These are phyloP conservation scores for Metschnikowia borealis DNA, from an alignment of 805 yeast genomes.

Conservation along the genomic window DNA sequence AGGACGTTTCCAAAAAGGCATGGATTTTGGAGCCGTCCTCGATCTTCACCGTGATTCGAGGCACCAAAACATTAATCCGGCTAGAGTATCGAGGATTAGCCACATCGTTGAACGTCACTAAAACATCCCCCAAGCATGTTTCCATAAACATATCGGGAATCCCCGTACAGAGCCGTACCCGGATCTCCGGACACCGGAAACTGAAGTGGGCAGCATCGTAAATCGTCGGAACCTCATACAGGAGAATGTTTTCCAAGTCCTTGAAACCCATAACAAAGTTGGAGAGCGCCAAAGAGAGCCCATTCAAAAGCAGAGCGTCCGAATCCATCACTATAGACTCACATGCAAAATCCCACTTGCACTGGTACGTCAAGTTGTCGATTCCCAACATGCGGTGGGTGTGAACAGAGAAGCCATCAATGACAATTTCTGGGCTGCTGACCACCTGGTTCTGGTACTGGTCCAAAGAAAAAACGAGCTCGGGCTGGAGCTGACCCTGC, in stretches of 20 bases:
- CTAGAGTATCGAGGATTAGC: conserved; percentile 63
- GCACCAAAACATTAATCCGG: conserved; percentile 48
- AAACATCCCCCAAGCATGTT: conserved; percentile 20
- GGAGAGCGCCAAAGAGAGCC: conserved; percentile 37
- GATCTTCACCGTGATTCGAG: conserved; percentile 38
- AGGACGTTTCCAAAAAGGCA: conserved; percentile 51
- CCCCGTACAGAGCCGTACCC: conserved; percentile 37
- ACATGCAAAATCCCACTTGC: conserved; percentile 82
- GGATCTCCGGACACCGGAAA: conserved; percentile 48
- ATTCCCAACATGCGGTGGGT: conserved; percentile 92
- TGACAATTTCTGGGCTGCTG: conserved; percentile 41
- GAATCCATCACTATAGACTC: conserved; percentile 58
- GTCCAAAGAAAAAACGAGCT: conserved; percentile 24
- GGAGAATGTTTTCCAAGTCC: conserved; percentile 74
- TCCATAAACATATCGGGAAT: conserved; percentile 13
- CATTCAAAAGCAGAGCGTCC: conserved; percentile 41
- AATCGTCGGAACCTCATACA: conserved; percentile 50
- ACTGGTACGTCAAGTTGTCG: conserved; percentile 77
- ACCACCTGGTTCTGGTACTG: conserved; percentile 16
- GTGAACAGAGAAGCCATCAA: conserved; percentile 64
- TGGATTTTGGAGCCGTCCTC: conserved; percentile 20
- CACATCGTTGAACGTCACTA: conserved; percentile 59
- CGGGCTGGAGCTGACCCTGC: conserved; percentile 2
- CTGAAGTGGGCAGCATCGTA: conserved; percentile 68
- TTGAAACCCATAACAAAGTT: conserved; percentile 59